These are phyloP conservation scores for Claviceps sp. DNA, from an alignment of 2,329 filamentous ascomycete genomes.

Conservation along the genomic window DNA sequence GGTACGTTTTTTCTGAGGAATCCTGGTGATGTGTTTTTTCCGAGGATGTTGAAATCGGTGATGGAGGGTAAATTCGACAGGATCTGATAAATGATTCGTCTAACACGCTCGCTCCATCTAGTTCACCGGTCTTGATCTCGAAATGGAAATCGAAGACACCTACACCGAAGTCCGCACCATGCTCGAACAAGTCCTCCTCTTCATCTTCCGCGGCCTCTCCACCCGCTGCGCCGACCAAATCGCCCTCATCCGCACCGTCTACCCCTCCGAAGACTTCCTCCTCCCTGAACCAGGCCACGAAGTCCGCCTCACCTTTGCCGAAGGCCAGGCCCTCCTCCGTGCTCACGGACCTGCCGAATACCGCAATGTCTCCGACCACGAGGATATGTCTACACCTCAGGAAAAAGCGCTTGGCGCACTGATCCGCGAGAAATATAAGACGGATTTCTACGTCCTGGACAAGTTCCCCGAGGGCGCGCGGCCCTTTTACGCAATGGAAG, in stretches of 20 bases:
- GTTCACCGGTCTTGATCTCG: constrained; percentile 78
- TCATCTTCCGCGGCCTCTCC: constrained; percentile 55
- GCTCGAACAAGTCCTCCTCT: constrained; percentile 60
- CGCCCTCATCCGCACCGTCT: constrained; percentile 56
- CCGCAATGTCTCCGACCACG: constrained; percentile 56
- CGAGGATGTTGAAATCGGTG: no score
- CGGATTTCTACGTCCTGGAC: constrained; percentile 94
- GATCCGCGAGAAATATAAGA: constrained; percentile 77
- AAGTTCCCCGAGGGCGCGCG: constrained; percentile 63
- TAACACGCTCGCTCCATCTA: not conserved
- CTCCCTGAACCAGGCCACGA: constrained; percentile 63
- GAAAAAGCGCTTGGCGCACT: constrained; percentile 82
- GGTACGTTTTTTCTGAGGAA: constrained; percentile 18
- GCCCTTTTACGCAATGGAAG: constrained; percentile 58
- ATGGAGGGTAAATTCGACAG: no score
- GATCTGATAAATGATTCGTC: no score
- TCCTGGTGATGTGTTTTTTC: no score
- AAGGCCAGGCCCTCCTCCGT: constrained; percentile 64
- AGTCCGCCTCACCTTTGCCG: constrained; percentile 62
- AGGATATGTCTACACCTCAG: constrained; percentile 69
- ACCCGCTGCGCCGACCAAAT: constrained; percentile 54
- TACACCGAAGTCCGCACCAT: constrained; percentile 64
- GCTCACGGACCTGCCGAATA: constrained; percentile 58
- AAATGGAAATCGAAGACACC: constrained; percentile 73
- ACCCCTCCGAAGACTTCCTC: constrained; percentile 66